Percentiles rank a stretch among this genome's conserved stretches.
These are phyloP conservation scores for Hemileia vastatrix DNA, from an alignment of 1,284 basidiomycete species.

Conservation along the genomic window DNA sequence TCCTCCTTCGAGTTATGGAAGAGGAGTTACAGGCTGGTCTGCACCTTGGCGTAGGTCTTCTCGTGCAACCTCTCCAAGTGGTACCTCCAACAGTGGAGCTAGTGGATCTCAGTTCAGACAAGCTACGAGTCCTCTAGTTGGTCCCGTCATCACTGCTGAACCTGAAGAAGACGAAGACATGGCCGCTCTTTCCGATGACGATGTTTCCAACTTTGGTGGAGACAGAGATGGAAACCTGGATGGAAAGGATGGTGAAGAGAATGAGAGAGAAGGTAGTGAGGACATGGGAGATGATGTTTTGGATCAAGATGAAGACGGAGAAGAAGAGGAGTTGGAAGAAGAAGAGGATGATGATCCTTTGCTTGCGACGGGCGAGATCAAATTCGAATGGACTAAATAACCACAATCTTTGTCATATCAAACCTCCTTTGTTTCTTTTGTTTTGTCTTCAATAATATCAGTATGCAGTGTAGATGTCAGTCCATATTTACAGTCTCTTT, in stretches of 20 bases:
- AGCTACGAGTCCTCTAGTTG: slow-evolving; percentile 29
- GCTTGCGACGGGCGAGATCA: slow-evolving; percentile 69
- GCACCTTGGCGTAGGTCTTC: slow-evolving; percentile 28
- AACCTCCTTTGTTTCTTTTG: too few relatives aligned
- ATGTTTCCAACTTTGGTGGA: slow-evolving; percentile 23
- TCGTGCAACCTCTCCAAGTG: slow-evolving; percentile 27
- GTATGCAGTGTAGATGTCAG: too few relatives aligned
- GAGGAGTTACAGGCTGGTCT: slow-evolving; percentile 25
- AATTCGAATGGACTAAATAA: too few relatives aligned
- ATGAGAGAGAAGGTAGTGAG: slow-evolving; percentile 15
- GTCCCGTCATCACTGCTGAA: not conserved
- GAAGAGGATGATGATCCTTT: slow-evolving; percentile 59
- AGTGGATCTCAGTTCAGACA: not conserved
- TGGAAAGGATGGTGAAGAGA: slow-evolving; percentile 19
- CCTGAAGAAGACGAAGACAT: slow-evolving; percentile 26
- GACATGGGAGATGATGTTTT: slow-evolving; percentile 23
- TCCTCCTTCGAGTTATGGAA: slow-evolving; percentile 19
- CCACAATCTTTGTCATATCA: too few relatives aligned
- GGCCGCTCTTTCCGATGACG: slow-evolving; percentile 35
- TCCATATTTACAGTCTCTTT: too few relatives aligned
- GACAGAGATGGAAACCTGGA: slow-evolving; percentile 31
- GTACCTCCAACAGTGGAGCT: not conserved
- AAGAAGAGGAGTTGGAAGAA: slow-evolving; percentile 23
- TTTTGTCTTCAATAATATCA: too few relatives aligned
- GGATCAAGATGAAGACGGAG: slow-evolving; percentile 14